Conservation (phyloP, 1,284 basidiomycete genomes). For the Boletus mariae region DNA sequence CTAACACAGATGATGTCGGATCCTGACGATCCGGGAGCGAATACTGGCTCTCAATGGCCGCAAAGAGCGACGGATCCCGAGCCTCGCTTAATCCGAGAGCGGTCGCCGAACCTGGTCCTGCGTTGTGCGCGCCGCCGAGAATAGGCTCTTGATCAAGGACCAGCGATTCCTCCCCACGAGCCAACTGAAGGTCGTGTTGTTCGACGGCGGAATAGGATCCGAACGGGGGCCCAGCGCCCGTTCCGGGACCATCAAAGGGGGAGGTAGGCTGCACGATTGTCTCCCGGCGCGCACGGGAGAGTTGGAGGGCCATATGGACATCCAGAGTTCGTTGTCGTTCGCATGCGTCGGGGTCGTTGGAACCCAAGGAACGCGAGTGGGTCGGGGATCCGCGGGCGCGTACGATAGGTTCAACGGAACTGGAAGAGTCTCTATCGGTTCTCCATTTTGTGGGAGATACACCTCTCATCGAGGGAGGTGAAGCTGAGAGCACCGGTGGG, state of each 20-base stretch:
- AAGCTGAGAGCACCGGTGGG: constrained; percentile 28
- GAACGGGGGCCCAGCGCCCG: constrained; percentile 28
- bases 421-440: constrained; percentile 39
- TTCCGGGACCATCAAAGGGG: constrained; percentile 21
- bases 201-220: constrained; percentile 43
- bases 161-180: constrained; percentile 35
- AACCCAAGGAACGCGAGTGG: constrained; percentile 57
- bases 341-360: constrained; percentile 62
- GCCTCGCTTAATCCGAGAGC: constrained; percentile 35
- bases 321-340: constrained; percentile 84
- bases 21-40: constrained; percentile 25
- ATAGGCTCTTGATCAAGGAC: constrained; percentile 17
- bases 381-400: constrained; percentile 62
- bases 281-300: constrained; percentile 69
- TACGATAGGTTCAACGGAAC: constrained; percentile 40
- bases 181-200: constrained; percentile 43
- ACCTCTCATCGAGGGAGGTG: constrained; percentile 43
- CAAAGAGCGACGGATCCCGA: constrained; percentile 50
- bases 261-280: constrained; percentile 44
- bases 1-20: constrained; percentile 38
- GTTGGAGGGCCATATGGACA: constrained; percentile 80
- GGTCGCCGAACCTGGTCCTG: constrained; percentile 13
- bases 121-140: constrained; percentile 6
- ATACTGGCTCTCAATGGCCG: constrained; percentile 27
- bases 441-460: constrained; percentile 39